Conservation (phyloP, 2,329 filamentous ascomycete species). For the Ceratocystiopsis minuta region DNA sequence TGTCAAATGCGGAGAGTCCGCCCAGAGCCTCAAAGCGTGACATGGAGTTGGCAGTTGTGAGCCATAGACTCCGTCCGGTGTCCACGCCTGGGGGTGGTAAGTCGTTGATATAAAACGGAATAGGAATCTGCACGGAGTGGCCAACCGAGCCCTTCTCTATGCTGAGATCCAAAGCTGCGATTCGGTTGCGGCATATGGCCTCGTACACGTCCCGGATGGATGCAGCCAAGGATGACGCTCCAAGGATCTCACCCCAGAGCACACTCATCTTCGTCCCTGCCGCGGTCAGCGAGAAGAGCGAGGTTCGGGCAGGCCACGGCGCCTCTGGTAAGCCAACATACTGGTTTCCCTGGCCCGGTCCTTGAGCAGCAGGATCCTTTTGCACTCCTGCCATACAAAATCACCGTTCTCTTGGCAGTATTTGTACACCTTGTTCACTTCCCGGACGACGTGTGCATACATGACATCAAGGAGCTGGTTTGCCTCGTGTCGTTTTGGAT, state of each 20-base stretch:
- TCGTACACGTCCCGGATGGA: slow-evolving; percentile 71
- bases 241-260: slow-evolving; percentile 53
- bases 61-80: slow-evolving; percentile 53
- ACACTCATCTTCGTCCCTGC: slow-evolving; percentile 40
- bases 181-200: slow-evolving; percentile 66
- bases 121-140: slow-evolving; percentile 45
- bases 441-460: slow-evolving; percentile 78
- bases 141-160: slow-evolving; percentile 38
- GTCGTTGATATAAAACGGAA: slow-evolving; percentile 53
- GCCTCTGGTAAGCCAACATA: slow-evolving; percentile 15
- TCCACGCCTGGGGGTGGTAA: slow-evolving; percentile 51
- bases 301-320: background rate
- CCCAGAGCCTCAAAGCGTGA: slow-evolving; percentile 48
- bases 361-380: slow-evolving; percentile 63
- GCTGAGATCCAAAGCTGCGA: slow-evolving; percentile 66
- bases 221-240: slow-evolving; percentile 59
- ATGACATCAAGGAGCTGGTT: slow-evolving; percentile 56
- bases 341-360: slow-evolving; percentile 60
- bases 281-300: slow-evolving; percentile 8
- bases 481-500: slow-evolving; percentile 60
- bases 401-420: slow-evolving; percentile 80
- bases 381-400: slow-evolving; percentile 84
- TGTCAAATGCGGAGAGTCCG: slow-evolving; percentile 54
- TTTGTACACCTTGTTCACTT: slow-evolving; percentile 80
- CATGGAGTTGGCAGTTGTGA: slow-evolving; percentile 71